These are phyloP conservation scores for Takashimella tepidaria DNA, from an alignment of 1,284 basidiomycete genomes.

Conservation along the genomic window DNA sequence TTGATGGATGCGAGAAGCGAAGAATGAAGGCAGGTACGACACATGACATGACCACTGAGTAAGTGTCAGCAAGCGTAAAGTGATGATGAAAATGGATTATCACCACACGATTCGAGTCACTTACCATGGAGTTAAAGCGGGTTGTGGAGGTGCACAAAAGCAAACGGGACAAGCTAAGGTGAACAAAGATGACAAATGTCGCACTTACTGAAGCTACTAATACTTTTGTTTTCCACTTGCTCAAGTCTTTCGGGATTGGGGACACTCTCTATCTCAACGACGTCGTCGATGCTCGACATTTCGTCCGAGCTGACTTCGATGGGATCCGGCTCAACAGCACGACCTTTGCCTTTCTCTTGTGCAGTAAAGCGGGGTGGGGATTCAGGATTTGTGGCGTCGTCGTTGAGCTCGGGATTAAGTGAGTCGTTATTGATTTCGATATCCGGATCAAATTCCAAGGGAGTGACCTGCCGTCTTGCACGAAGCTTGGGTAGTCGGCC, in stretches of 20 bases:
- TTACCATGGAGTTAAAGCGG: conserved; percentile 40
- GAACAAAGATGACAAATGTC: neutral
- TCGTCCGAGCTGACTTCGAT: conserved; percentile 6
- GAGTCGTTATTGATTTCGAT: conserved; percentile 4
- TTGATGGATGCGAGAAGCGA: conserved; percentile 36
- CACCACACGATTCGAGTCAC: no score
- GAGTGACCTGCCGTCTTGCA: conserved; percentile 1
- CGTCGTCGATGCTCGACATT: conserved; percentile 1
- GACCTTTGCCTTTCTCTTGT: conserved; percentile 22
- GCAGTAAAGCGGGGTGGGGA: conserved; percentile 21
- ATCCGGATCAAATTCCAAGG: no score
- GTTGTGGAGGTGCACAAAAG: conserved; percentile 30
- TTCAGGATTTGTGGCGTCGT: neutral
- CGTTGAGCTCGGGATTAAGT: neutral
- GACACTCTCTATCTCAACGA: neutral
- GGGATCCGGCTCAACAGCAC: conserved; percentile 3
- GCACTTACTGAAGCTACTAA: conserved; percentile 15
- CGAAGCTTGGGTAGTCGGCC: neutral
- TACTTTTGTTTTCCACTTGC: conserved; percentile 8
- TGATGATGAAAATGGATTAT: neutral
- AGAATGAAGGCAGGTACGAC: conserved; percentile 36
- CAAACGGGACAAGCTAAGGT: conserved; percentile 40
- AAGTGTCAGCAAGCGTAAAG: neutral
- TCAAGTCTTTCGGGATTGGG: neutral
- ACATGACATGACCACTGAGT: conserved; percentile 43